A percentile compares a stretch with the other conserved stretches of the same genome.
phyloP scores from a whole-genome alignment of 306 rosid species.

The Dicorynia guianensis region DNA sequence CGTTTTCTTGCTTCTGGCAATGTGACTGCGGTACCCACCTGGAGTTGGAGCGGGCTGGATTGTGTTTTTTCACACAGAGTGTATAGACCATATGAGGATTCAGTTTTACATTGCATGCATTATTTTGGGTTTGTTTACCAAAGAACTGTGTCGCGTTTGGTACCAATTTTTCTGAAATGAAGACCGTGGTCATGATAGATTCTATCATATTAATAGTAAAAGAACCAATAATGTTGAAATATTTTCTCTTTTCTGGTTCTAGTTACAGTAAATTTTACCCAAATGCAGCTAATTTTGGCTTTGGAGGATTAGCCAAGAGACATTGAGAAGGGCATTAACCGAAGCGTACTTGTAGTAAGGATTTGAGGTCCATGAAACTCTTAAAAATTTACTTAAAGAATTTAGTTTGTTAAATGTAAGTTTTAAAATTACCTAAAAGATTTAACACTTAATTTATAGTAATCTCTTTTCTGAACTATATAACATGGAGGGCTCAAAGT shows the following conservation, averaged over 20 bases:
- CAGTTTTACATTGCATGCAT: conserved; percentile 9
- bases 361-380: no score
- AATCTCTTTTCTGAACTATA: no score
- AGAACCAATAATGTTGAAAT: no score
- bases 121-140: not conserved
- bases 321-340: conserved; percentile 44
- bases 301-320: conserved; percentile 45
- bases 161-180: not conserved
- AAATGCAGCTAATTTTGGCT: conserved; percentile 40
- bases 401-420: no score
- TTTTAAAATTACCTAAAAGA: no score
- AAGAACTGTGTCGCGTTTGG: not conserved
- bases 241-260: no score
- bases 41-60: conserved; percentile 17
- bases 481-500: conserved; percentile 52
- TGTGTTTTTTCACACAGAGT: conserved; percentile 13
- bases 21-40: conserved; percentile 24
- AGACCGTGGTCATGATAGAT: not conserved
- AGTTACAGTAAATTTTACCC: not conserved
- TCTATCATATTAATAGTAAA: not conserved
- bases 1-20: conserved; percentile 17
- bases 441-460: no score
- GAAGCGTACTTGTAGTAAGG: conserved; percentile 49
- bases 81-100: conserved; percentile 27
- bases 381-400: no score